phyloP scores from a whole-genome alignment of 495 filamentous ascomycete species.

The Aspergillus cavernicola region DNA sequence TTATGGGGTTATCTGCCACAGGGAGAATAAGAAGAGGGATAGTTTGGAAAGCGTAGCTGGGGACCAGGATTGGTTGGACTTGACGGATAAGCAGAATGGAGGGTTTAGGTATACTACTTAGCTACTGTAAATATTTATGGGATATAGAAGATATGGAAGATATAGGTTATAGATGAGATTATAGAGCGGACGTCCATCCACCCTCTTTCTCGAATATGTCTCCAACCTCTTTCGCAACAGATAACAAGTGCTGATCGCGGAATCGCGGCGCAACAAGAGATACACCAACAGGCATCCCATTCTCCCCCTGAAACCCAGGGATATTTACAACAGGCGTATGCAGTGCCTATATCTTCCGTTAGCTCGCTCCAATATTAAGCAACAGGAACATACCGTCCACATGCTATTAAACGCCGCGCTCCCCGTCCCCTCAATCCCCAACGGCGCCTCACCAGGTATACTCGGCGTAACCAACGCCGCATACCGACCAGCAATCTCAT shows the following conservation, averaged over 20 bases:
- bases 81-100: not conserved
- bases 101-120: too few species aligned
- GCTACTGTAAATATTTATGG: too few species aligned
- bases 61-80: not conserved
- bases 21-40: too few species aligned
- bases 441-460: slow-evolving; percentile 13
- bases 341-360: slow-evolving; percentile 2
- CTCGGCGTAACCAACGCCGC: slow-evolving; percentile 13
- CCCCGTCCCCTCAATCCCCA: slow-evolving; percentile 7
- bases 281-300: slow-evolving; percentile 10
- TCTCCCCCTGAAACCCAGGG: slow-evolving; percentile 7
- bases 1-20: too few species aligned
- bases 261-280: slow-evolving; percentile 8
- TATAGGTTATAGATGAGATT: too few species aligned
- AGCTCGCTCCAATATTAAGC: not conserved
- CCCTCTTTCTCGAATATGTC: slow-evolving; percentile 8
- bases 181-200: slow-evolving; percentile 4
- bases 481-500: slow-evolving; percentile 5
- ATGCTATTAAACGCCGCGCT: slow-evolving; percentile 15
- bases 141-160: not conserved
- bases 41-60: not conserved
- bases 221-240: slow-evolving; percentile 5
- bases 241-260: slow-evolving; percentile 6
- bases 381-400: slow-evolving; percentile 13
- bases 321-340: slow-evolving; percentile 15